These are phyloP conservation scores for Fonsecaea multimorphosa DNA, from an alignment of 2,329 filamentous ascomycete species.

Conservation along the genomic window DNA sequence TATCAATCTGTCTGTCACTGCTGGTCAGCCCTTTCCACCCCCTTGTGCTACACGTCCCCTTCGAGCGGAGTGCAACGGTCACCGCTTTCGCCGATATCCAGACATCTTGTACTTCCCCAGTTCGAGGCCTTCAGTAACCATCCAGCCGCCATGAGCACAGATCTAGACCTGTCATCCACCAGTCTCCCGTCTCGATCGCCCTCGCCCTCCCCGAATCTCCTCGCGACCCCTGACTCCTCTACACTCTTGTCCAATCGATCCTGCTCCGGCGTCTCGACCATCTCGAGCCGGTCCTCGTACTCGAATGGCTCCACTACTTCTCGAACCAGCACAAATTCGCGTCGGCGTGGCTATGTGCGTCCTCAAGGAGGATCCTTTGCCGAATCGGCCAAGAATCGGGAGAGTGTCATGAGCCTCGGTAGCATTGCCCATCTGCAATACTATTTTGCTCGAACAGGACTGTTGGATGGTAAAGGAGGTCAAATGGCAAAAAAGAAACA, in stretches of 20 bases:
- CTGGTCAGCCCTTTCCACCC: slow-evolving; percentile 1
- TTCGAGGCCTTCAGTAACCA: slow-evolving; percentile 5
- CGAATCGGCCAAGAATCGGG: slow-evolving; percentile 83
- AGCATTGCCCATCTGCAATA: slow-evolving; percentile 98
- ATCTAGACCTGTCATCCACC: slow-evolving; percentile 26
- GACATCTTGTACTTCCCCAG: slow-evolving; percentile 1
- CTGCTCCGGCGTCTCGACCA: slow-evolving; percentile 54
- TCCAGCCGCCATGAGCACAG: slow-evolving; percentile 25
- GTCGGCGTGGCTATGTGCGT: slow-evolving; percentile 80
- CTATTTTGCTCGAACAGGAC: slow-evolving; percentile 93
- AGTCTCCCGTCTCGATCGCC: slow-evolving; percentile 27
- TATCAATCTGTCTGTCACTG: slow-evolving; percentile 7
- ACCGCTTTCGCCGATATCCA: neutral
- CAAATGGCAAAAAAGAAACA: slow-evolving; percentile 75
- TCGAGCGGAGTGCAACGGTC: neutral
- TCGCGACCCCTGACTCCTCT: slow-evolving; percentile 30
- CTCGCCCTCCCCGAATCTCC: slow-evolving; percentile 36
- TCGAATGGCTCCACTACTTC: slow-evolving; percentile 53
- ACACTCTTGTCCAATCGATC: slow-evolving; percentile 47
- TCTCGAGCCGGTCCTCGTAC: slow-evolving; percentile 53
- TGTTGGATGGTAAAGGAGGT: slow-evolving; percentile 91
- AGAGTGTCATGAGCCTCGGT: slow-evolving; percentile 94
- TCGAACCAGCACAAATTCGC: slow-evolving; percentile 49
- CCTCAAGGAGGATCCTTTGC: slow-evolving; percentile 89
- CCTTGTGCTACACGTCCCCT: neutral